Percentiles rank a stretch among this genome's conserved stretches.
Conservation (phyloP, 345 rosid genomes). For the Dimocarpus longan region DNA sequence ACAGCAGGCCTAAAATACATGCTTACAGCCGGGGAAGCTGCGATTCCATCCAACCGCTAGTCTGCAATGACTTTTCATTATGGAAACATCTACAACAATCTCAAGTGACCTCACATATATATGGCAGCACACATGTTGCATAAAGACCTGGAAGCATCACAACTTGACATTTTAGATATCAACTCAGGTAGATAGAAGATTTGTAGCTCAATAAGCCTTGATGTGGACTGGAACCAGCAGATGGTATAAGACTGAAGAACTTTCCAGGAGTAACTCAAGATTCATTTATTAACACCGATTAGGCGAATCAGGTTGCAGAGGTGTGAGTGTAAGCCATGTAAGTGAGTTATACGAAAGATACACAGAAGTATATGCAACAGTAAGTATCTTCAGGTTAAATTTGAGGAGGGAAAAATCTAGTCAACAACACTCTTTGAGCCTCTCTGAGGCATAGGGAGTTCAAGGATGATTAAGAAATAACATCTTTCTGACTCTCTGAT, state of each 20-base stretch:
- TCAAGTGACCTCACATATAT: not conserved
- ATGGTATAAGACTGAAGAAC: not conserved
- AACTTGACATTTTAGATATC: not conserved
- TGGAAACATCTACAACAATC: slow-evolving; percentile 21
- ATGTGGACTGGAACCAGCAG: slow-evolving; percentile 9
- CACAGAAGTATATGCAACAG: not conserved
- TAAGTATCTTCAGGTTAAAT: slow-evolving; percentile 18
- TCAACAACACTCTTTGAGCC: slow-evolving; percentile 35
- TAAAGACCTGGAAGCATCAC: not conserved
- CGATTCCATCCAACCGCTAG: not conserved
- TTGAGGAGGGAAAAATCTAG: slow-evolving; percentile 26
- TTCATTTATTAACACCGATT: slow-evolving; percentile 7
- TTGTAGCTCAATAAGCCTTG: slow-evolving; percentile 3
- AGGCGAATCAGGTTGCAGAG: slow-evolving; percentile 15
- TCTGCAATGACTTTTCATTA: not conserved
- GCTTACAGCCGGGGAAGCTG: slow-evolving; percentile 19
- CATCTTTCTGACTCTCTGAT: slow-evolving; percentile 79
- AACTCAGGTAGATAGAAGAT: not conserved
- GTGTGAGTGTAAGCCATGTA: slow-evolving; percentile 16
- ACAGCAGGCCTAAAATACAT: slow-evolving; percentile 13
- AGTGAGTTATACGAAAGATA: slow-evolving; percentile 20
- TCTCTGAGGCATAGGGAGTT: slow-evolving; percentile 56
- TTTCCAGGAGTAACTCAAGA: slow-evolving; percentile 2
- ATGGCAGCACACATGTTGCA: not conserved
- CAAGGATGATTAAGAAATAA: slow-evolving; percentile 69